Conservation (phyloP, 2,329 filamentous ascomycete genomes). For the Botryosphaeria dothidea region DNA sequence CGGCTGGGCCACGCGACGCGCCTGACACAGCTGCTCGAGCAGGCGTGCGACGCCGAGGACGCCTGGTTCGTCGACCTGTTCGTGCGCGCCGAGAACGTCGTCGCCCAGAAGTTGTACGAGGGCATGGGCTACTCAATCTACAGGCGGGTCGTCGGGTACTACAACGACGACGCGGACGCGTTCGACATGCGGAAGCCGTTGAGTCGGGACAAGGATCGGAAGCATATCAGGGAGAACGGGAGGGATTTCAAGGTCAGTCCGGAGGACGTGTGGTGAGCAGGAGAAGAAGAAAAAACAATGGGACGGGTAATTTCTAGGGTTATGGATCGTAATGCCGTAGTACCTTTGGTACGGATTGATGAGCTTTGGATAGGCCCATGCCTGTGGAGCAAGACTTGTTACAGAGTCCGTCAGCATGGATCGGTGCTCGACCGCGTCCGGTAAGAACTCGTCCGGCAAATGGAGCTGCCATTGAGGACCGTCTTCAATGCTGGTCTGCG, state of each 20-base stretch:
- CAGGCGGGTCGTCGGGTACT: constrained; percentile 86
- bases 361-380: too few relatives aligned
- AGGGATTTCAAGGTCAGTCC: constrained; percentile 76
- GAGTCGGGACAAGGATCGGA: constrained; percentile 72
- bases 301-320: too few relatives aligned
- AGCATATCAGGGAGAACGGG: constrained; percentile 79
- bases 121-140: constrained; percentile 89
- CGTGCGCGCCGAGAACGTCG: constrained; percentile 82
- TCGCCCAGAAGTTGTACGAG: constrained; percentile 86
- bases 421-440: too few relatives aligned
- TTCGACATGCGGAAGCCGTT: constrained; percentile 96
- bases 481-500: too few relatives aligned
- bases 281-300: not conserved
- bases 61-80: constrained; percentile 97
- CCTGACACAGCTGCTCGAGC: constrained; percentile 78
- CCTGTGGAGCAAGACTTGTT: too few relatives aligned
- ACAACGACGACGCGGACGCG: constrained; percentile 92
- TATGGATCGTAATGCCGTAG: too few relatives aligned
- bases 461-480: too few relatives aligned
- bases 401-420: too few relatives aligned
- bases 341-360: too few relatives aligned
- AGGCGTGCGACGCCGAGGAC: constrained; percentile 76
- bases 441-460: too few relatives aligned
- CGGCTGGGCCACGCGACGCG: constrained; percentile 84
- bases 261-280: constrained; percentile 76